These are phyloP conservation scores for Stagonosporopsis cucurbitacearum DNA, from an alignment of 2,329 filamentous ascomycete species.

Conservation along the genomic window DNA sequence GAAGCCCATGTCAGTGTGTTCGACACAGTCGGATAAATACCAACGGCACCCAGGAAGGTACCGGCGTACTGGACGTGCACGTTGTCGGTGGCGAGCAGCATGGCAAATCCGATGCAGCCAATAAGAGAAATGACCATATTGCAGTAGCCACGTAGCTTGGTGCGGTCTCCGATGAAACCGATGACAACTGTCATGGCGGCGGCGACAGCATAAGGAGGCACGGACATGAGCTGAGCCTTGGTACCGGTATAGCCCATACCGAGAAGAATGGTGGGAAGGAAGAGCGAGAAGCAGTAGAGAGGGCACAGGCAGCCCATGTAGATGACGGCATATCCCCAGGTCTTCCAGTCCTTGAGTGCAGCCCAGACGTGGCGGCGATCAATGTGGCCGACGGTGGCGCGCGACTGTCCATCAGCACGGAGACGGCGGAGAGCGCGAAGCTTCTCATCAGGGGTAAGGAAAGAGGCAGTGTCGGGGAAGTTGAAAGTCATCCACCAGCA, in stretches of 20 bases:
- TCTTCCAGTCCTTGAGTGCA: conserved; percentile 57
- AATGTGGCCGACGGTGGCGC: conserved; percentile 60
- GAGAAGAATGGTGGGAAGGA: conserved; percentile 57
- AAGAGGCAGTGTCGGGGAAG: conserved; percentile 66
- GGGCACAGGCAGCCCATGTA: conserved; percentile 66
- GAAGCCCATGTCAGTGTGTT: conserved; percentile 88
- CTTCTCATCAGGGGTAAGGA: conserved; percentile 60
- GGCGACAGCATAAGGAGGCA: conserved; percentile 77
- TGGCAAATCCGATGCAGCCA: conserved; percentile 78
- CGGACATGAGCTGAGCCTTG: conserved; percentile 72
- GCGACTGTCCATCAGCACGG: conserved; percentile 71
- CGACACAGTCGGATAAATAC: conserved; percentile 86
- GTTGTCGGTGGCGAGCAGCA: conserved; percentile 72
- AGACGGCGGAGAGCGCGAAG: conserved; percentile 68
- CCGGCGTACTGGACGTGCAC: conserved; percentile 80
- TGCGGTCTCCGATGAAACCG: conserved; percentile 79
- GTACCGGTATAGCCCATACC: conserved; percentile 63
- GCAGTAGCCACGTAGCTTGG: conserved; percentile 75
- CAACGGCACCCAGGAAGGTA: conserved; percentile 82
- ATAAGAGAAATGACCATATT: conserved; percentile 76
- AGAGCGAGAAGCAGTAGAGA: conserved; percentile 45
- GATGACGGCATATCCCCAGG: conserved; percentile 62
- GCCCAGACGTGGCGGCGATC: conserved; percentile 50
- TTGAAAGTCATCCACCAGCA: conserved; percentile 68
- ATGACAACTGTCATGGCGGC: conserved; percentile 71